Conservation (phyloP, 176 grass and related monocot species). For the Metroxylon sagu region DNA sequence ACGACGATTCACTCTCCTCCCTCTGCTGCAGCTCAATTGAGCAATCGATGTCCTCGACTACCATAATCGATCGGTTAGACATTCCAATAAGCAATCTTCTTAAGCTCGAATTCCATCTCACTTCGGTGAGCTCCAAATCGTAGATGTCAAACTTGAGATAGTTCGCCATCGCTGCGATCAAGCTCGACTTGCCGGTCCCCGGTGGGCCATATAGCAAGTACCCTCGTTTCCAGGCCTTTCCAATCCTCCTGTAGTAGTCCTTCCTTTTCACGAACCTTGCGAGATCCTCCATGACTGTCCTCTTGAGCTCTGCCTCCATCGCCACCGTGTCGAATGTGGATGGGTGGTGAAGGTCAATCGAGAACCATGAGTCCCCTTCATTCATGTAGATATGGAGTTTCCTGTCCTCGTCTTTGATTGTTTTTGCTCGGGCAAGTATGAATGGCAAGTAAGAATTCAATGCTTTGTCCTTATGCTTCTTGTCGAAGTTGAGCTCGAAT, state of each 20-base stretch:
- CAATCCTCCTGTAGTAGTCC: conserved; percentile 80
- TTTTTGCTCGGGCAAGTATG: conserved; percentile 47
- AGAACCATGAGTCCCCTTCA: conserved; percentile 49
- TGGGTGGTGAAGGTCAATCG: conserved; percentile 68
- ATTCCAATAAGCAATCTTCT: conserved; percentile 58
- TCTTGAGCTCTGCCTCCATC: conserved; percentile 55
- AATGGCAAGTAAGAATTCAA: conserved; percentile 55
- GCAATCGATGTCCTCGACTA: conserved; percentile 92
- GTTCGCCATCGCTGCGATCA: conserved; percentile 88
- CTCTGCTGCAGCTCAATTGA: conserved; percentile 51
- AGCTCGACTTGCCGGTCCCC: conserved; percentile 87
- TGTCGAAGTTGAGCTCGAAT: conserved; percentile 78
- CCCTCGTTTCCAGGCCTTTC: conserved; percentile 88
- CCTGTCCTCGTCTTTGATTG: conserved; percentile 54
- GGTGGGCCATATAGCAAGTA: conserved; percentile 80
- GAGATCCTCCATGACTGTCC: conserved; percentile 61
- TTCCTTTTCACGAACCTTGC: conserved; percentile 59
- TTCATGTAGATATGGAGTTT: conserved; percentile 86
- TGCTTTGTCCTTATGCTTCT: conserved; percentile 59
- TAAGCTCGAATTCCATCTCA: conserved; percentile 49
- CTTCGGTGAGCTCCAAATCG: conserved; percentile 84
- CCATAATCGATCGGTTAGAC: conserved; percentile 70
- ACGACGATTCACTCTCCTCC: conserved; percentile 16
- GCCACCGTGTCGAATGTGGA: conserved; percentile 76
- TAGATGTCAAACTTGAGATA: conserved; percentile 93